Conservation (phyloP, 371 early-diverging fungal genomes). For the Capniomyces stellatus region DNA sequence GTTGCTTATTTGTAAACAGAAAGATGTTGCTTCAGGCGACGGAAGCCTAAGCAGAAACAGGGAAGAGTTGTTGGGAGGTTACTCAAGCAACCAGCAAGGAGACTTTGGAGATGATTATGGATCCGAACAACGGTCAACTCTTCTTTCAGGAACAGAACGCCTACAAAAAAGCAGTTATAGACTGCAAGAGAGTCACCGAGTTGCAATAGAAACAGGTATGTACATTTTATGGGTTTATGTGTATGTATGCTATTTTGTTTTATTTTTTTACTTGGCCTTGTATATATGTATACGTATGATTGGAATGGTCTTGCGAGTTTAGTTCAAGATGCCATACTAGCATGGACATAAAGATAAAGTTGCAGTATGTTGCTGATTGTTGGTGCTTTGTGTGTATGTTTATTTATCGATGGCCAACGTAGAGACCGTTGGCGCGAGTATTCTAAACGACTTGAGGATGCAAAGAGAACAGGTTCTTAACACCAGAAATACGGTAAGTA, state of each 20-base stretch:
- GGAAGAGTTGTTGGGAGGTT: background rate
- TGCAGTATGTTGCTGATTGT: background rate
- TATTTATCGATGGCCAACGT: background rate
- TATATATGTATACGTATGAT: too few species aligned
- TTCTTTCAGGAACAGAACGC: slow-evolving; percentile 68
- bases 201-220: slow-evolving; percentile 72
- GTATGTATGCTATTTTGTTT: too few species aligned
- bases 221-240: too few species aligned
- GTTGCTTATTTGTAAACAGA: too few species aligned
- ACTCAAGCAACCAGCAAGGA: background rate
- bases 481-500: slow-evolving; percentile 59
- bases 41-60: background rate
- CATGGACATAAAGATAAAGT: background rate
- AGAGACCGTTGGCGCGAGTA: slow-evolving; percentile 69
- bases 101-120: background rate
- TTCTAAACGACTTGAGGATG: slow-evolving; percentile 53
- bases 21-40: too few species aligned
- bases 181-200: slow-evolving; percentile 67
- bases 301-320: too few species aligned
- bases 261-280: background rate
- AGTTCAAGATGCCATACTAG: too few species aligned
- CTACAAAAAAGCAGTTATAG: slow-evolving; percentile 54
- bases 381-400: background rate
- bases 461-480: slow-evolving; percentile 82
- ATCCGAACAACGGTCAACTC: slow-evolving; percentile 53